Conservation (phyloP, 495 filamentous ascomycete species). For the Cryomyces minteri region DNA sequence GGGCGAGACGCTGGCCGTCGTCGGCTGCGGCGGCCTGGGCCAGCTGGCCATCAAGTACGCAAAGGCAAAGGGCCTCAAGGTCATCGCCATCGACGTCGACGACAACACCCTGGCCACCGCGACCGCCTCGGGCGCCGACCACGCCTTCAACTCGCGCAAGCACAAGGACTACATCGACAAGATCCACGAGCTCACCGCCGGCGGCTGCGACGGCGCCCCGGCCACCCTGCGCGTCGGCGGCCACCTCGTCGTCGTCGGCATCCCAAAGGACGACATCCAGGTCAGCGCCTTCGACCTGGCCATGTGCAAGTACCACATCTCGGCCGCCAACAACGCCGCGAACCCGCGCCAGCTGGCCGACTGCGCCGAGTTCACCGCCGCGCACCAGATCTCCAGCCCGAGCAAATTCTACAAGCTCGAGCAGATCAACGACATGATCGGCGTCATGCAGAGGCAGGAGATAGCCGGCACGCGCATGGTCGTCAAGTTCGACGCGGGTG, state of each 20-base stretch:
- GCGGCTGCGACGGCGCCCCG: slow-evolving; percentile 13
- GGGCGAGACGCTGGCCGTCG: slow-evolving; percentile 7
- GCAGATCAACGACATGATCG: no score
- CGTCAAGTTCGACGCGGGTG: no score
- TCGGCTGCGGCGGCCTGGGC: slow-evolving; percentile 16
- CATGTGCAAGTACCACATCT: slow-evolving; percentile 6
- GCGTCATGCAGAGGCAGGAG: no score
- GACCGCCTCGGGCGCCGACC: slow-evolving; percentile 12
- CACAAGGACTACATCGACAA: slow-evolving; percentile 12
- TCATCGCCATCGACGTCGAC: slow-evolving; percentile 16
- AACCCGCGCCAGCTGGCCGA: no score
- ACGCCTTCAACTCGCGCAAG: slow-evolving; percentile 13
- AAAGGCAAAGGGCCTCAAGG: slow-evolving; percentile 14
- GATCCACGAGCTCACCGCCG: slow-evolving; percentile 10
- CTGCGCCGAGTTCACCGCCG: no score
- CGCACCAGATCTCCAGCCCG: no score
- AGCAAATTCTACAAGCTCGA: no score
- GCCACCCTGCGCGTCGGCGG: slow-evolving; percentile 12
- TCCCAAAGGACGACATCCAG: slow-evolving; percentile 9
- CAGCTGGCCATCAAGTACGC: slow-evolving; percentile 14
- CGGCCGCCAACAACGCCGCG: slow-evolving; percentile 10
- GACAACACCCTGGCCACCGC: slow-evolving; percentile 11
- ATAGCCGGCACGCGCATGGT: no score
- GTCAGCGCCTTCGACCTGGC: slow-evolving; percentile 13
- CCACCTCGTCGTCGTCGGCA: slow-evolving; percentile 15